Evolutionary conservation across 169 alveolate genomes (phyloP).

Genomic region (Cryptosporidium sp.): DNA sequence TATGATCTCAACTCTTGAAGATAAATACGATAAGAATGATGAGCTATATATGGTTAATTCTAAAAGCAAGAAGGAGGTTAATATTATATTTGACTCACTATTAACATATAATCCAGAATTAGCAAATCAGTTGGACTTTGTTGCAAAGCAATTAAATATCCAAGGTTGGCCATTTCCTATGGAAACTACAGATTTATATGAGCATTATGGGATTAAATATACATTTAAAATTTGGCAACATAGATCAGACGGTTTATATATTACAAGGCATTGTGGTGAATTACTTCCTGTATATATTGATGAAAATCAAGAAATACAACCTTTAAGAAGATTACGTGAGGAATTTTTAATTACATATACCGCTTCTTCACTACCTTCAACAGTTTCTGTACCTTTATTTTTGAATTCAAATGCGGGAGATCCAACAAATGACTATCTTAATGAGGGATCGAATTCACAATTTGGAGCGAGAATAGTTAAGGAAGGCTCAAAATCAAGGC

Average conservation of each 20-base stretch:
- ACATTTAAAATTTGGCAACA: constrained; percentile 64
- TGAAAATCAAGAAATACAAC: constrained; percentile 55
- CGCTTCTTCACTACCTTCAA: constrained; percentile 52
- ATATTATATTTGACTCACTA: constrained; percentile 32
- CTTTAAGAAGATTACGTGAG: constrained; percentile 42
- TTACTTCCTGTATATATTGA: constrained; percentile 64
- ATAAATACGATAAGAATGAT: constrained; percentile 6
- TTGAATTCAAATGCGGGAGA: constrained; percentile 61
- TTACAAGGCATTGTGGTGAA: constrained; percentile 70
- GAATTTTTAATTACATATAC: constrained; percentile 55
- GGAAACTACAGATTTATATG: constrained; percentile 64
- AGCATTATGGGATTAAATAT: constrained; percentile 53
- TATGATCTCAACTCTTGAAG: constrained; percentile 10
- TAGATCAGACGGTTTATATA: constrained; percentile 68
- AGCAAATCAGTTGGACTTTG: constrained; percentile 40
- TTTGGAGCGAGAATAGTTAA: neutral
- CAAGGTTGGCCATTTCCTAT: constrained; percentile 76
- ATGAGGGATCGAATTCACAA: neutral
- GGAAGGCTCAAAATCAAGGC: constrained; percentile 17
- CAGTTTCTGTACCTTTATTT: constrained; percentile 55
- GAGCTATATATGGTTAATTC: constrained; percentile 7
- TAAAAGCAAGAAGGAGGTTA: constrained; percentile 39
- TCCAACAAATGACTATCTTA: constrained; percentile 38
- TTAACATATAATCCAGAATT: constrained; percentile 51
- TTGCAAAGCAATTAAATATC: constrained; percentile 51